Base-by-base conservation (phyloP, 768 basidiomycete species). In the Pleurotus ostreatus region DNA sequence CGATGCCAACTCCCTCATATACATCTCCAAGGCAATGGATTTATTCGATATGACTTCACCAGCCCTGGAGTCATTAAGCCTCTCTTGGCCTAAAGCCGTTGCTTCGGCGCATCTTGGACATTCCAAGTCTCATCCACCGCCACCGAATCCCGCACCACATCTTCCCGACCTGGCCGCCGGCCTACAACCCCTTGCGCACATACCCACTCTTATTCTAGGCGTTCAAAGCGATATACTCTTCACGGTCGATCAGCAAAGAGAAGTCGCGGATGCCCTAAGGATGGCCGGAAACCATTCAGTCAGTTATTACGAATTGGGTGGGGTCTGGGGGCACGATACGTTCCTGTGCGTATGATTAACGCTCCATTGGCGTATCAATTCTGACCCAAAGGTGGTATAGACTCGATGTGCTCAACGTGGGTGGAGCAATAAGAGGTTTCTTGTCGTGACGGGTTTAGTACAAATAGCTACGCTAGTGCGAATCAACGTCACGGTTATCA, bases 321-420 rank as follows among this genome's bases (percentile, higher is more conserved):
- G 96, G 7, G 95, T 98, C n/a, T 98, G 94, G 95, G 97, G 97
- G 1, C 96, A 99, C 66, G 96, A 99, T 71, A 98, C 94, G 18
- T 98, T 98, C 75, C 74, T 98, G 85, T 89, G 64, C 79, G 88
- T 82, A 1, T 18, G 13, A 6, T 51, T 58, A n/a, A 39, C 26
- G 38, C 49, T 39, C 58, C 37, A n/a, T 44, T 18, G 46, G 13
- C 11, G 12, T 23, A 13, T 7, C 5, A 54, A 54, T 46, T 39
- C 46, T 46, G 45, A 22, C 56, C 30, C 30, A 34, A 43, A 41
- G 44, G 57, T 26, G 51, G 26, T 57, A 4, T 63, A 89, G 87
- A 66, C 75, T 97, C 62, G 94, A 97, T 66, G 84, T 92, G 7
- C 75, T 88, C 59, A 94, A 93, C 63, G 92, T 98, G 0, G 94